Conservation (phyloP, 768 basidiomycete genomes). For the Phlebiopsis gigantea region DNA sequence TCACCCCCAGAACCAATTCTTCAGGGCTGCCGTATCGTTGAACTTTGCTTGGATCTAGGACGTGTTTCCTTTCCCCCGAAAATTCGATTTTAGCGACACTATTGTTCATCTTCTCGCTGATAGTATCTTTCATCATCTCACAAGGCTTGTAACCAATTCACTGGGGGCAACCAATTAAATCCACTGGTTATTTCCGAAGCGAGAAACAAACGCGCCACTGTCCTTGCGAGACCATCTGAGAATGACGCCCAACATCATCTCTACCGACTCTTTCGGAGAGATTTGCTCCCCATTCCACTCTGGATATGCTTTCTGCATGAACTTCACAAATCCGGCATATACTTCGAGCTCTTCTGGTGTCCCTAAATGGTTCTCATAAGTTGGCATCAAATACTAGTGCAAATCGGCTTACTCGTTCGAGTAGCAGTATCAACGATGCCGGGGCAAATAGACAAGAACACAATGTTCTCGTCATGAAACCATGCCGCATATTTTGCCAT, state of each 20-base stretch:
- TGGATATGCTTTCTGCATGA: slow-evolving; percentile 13
- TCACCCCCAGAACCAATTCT: not conserved
- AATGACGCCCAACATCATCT: slow-evolving; percentile 13
- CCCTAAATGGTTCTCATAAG: not conserved
- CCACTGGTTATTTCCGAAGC: slow-evolving; percentile 21
- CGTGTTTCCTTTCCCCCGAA: no score
- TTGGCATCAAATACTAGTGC: no score
- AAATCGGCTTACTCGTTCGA: slow-evolving; percentile 9
- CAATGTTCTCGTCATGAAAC: slow-evolving; percentile 28
- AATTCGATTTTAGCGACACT: not conserved
- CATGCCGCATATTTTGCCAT: slow-evolving; percentile 31
- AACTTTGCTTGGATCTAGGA: no score
- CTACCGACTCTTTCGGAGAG: slow-evolving; percentile 15
- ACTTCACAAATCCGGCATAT: not conserved
- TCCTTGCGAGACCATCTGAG: slow-evolving; percentile 10
- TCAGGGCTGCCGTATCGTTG: no score
- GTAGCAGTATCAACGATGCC: slow-evolving; percentile 30
- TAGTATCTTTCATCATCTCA: no score
- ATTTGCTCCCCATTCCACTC: slow-evolving; percentile 15
- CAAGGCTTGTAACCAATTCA: no score
- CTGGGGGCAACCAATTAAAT: no score
- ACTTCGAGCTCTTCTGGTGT: slow-evolving; percentile 14
- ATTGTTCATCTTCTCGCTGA: not conserved
- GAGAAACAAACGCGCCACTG: slow-evolving; percentile 22
- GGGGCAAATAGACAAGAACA: slow-evolving; percentile 33